Percentiles rank a stretch among this genome's conserved stretches.
Conservation (phyloP, 176 grass and related monocot species). For the Avena atlantica region DNA sequence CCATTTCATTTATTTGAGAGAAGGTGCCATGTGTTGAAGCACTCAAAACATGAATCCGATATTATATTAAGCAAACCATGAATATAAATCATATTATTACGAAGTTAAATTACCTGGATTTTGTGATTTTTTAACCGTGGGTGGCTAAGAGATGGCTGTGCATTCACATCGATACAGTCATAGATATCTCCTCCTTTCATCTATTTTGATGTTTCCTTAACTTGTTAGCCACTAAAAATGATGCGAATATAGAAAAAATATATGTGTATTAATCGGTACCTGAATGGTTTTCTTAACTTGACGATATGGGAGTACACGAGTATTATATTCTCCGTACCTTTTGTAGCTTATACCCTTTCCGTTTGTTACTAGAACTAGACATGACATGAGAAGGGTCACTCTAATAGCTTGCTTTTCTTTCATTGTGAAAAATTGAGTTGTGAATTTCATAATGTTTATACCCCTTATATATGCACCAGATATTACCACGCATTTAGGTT, state of each 20-base stretch:
- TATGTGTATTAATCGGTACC: background rate
- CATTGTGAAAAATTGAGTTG: background rate
- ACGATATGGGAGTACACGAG: background rate
- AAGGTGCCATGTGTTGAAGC: background rate
- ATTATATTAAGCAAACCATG: background rate
- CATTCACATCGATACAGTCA: constrained; percentile 13
- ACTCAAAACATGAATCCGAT: background rate
- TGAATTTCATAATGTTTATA: background rate
- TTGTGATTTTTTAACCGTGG: constrained; percentile 15
- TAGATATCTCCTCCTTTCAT: background rate
- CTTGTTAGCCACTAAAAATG: background rate
- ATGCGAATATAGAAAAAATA: background rate
- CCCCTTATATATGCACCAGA: background rate
- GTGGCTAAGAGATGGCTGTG: background rate
- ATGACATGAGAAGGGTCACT: constrained; percentile 1
- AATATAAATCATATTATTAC: background rate
- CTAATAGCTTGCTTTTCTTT: background rate
- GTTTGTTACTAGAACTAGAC: background rate
- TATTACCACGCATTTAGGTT: background rate
- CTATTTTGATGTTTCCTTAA: background rate
- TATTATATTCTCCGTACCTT: background rate
- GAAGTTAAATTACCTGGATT: constrained; percentile 11
- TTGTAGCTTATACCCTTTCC: background rate
- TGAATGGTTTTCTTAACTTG: background rate
- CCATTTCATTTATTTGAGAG: background rate